phyloP scores from a whole-genome alignment of 495 filamentous ascomycete genomes.

The Penicillium waksmanii region DNA sequence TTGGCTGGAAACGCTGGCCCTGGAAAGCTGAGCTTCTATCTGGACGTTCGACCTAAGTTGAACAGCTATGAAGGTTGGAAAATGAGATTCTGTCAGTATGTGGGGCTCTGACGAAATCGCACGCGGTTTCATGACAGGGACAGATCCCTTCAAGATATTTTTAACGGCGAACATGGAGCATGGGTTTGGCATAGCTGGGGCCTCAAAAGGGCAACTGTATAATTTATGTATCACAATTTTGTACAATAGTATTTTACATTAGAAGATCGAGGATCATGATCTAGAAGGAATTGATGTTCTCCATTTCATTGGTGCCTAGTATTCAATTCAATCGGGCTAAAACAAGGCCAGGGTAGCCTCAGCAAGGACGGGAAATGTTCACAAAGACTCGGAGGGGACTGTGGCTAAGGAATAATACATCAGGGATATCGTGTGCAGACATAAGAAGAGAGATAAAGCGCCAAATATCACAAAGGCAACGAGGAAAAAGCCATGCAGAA shows the following conservation, averaged over 20 bases:
- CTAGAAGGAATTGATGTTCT: slow-evolving; percentile 27
- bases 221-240: slow-evolving; percentile 45
- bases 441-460: slow-evolving; percentile 17
- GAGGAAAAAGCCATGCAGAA: slow-evolving; percentile 1
- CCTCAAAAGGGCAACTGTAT: slow-evolving; percentile 32
- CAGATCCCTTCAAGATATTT: slow-evolving; percentile 11
- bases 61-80: slow-evolving; percentile 88
- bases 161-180: slow-evolving; percentile 38
- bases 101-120: slow-evolving; percentile 53
- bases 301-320: slow-evolving; percentile 24
- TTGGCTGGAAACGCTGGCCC: slow-evolving; percentile 51
- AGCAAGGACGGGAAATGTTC: slow-evolving; percentile 20
- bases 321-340: slow-evolving; percentile 10
- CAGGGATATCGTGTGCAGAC: slow-evolving; percentile 35
- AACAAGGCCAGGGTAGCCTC: slow-evolving; percentile 21
- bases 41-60: slow-evolving; percentile 94
- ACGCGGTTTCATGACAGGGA: not conserved
- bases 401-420: slow-evolving; percentile 21
- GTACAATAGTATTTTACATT: slow-evolving; percentile 40
- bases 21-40: slow-evolving; percentile 81
- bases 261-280: slow-evolving; percentile 19
- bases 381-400: not conserved
- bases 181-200: slow-evolving; percentile 22
- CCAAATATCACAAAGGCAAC: slow-evolving; percentile 4
- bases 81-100: slow-evolving; percentile 70